A percentile compares a stretch with the other conserved stretches of the same genome.
phyloP scores from a whole-genome alignment of 768 basidiomycete species.

The Boletus rubescentipes region DNA sequence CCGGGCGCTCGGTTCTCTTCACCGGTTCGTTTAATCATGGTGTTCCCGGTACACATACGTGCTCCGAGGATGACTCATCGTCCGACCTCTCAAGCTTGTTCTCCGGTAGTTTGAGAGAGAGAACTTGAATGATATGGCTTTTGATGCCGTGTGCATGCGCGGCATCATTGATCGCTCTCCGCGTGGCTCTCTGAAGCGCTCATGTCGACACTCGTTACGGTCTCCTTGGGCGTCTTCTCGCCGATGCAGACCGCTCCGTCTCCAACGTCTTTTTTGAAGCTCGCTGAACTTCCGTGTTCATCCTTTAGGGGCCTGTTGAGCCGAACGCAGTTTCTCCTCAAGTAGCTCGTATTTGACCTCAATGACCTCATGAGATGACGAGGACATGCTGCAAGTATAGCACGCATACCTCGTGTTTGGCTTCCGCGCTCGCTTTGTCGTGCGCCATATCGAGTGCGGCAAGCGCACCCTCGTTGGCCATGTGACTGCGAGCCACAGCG shows the following conservation, averaged over 20 bases:
- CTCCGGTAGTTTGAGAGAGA: neutral
- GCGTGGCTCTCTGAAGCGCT: constrained; percentile 69
- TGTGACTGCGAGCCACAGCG: constrained; percentile 66
- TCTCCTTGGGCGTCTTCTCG: constrained; percentile 75
- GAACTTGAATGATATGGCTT: too few relatives aligned
- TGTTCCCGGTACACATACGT: too few relatives aligned
- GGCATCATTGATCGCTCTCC: constrained; percentile 59
- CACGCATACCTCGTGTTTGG: constrained; percentile 59
- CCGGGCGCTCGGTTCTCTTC: too few relatives aligned
- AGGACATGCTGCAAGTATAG: neutral
- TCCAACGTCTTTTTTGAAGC: constrained; percentile 66
- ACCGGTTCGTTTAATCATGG: too few relatives aligned
- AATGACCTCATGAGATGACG: neutral
- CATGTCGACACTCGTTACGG: constrained; percentile 80
- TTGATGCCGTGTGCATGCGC: constrained; percentile 64
- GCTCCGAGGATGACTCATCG: too few relatives aligned
- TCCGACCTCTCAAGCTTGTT: neutral
- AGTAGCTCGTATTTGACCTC: constrained; percentile 67
- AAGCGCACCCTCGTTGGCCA: constrained; percentile 78
- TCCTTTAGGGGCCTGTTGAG: constrained; percentile 54
- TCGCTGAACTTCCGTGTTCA: constrained; percentile 51
- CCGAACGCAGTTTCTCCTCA: constrained; percentile 56
- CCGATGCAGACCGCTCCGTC: constrained; percentile 66
- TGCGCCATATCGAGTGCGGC: constrained; percentile 65
- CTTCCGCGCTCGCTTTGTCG: constrained; percentile 70